Percentiles rank a stretch among this genome's conserved stretches.
phyloP scores from a whole-genome alignment of 2,329 filamentous ascomycete species.

The Biscogniauxia marginata region DNA sequence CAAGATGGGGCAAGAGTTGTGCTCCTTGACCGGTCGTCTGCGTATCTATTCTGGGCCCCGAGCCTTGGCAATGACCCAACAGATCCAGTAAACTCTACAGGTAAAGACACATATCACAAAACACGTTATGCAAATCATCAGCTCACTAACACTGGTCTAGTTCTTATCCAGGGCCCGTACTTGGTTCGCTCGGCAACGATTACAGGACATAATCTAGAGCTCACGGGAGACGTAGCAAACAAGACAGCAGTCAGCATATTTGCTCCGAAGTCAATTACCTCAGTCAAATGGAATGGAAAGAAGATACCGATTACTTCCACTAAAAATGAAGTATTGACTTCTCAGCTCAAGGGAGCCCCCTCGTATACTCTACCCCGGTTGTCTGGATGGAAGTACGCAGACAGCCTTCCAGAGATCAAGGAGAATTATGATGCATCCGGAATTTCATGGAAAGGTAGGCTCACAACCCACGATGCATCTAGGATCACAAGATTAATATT shows the following conservation, averaged over 20 bases:
- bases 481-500: neutral
- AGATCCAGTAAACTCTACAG: constrained; percentile 43
- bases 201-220: constrained; percentile 34
- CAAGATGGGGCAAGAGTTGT: constrained; percentile 48
- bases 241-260: constrained; percentile 45
- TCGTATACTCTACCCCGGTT: constrained; percentile 40
- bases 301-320: constrained; percentile 29
- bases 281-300: constrained; percentile 52
- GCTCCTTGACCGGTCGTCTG: constrained; percentile 51
- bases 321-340: constrained; percentile 29
- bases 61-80: constrained; percentile 46
- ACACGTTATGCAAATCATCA: neutral
- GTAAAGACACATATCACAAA: constrained; percentile 31
- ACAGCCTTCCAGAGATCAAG: constrained; percentile 48
- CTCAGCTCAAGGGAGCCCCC: constrained; percentile 27
- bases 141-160: constrained; percentile 26
- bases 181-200: constrained; percentile 47
- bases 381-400: constrained; percentile 44
- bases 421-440: constrained; percentile 42
- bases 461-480: neutral
- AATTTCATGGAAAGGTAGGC: constrained; percentile 42
- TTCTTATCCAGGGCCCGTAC: constrained; percentile 52
- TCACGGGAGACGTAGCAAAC: constrained; percentile 46
- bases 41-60: constrained; percentile 58
- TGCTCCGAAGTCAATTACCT: constrained; percentile 43